Evolutionary conservation across 1,139 yeast species (phyloP).

Genomic region (Hemisphaericaspora subhashii): DNA sequence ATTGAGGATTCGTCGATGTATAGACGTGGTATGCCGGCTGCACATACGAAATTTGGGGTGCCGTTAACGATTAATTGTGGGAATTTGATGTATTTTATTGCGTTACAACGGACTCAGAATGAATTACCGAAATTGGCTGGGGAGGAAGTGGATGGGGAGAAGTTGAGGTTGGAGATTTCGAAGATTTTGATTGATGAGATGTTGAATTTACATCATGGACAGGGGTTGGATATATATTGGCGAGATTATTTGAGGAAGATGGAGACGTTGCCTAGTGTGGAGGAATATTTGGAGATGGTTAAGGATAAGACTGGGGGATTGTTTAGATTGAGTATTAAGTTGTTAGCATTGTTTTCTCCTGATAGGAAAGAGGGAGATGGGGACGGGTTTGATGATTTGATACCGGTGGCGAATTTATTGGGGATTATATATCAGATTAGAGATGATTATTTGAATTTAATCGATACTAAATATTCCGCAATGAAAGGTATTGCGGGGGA

Average conservation of each 20-base stretch:
- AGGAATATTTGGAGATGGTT: constrained; percentile 77
- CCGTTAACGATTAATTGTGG: constrained; percentile 84
- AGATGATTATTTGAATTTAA: constrained; percentile 75
- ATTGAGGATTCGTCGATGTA: constrained; percentile 74
- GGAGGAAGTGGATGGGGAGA: constrained; percentile 1
- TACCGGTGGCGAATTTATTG: constrained; percentile 70
- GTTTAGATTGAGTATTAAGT: constrained; percentile 67
- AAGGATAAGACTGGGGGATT: constrained; percentile 88
- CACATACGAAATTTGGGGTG: constrained; percentile 72
- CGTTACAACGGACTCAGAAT: constrained; percentile 50
- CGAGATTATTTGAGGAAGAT: constrained; percentile 50
- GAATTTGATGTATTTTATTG: constrained; percentile 76
- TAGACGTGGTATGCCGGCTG: constrained; percentile 76
- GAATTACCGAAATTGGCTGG: constrained; percentile 17
- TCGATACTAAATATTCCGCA: constrained; percentile 49
- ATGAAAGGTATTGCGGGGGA: constrained; percentile 80
- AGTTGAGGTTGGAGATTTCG: constrained; percentile 12
- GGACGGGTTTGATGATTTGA: constrained; percentile 23
- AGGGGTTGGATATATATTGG: constrained; percentile 88
- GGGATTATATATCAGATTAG: constrained; percentile 82
- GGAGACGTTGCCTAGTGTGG: constrained; percentile 56
- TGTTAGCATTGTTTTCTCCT: constrained; percentile 47
- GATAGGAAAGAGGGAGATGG: constrained; percentile 1
- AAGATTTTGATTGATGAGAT: constrained; percentile 63
- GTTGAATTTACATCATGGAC: constrained; percentile 82